Conservation (phyloP, 2,329 filamentous ascomycete species). For the Didymella lethalis region DNA sequence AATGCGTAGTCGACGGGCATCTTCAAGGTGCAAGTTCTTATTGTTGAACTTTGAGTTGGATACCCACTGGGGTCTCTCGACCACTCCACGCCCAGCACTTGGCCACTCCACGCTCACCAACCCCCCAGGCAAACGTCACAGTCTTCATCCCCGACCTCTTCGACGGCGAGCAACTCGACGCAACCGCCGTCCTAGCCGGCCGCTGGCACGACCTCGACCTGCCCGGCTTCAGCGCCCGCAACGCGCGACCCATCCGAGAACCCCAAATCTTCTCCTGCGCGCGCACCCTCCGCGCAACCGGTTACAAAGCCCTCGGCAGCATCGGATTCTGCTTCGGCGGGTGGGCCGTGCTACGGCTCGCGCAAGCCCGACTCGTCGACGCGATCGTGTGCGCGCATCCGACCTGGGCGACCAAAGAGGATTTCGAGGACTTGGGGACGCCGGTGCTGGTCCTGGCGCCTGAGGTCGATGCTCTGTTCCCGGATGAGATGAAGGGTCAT, state of each 20-base stretch:
- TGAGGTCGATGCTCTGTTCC: conserved; percentile 31
- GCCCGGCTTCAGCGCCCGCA: conserved; percentile 43
- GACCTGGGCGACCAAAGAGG: conserved; percentile 22
- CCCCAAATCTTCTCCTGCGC: conserved; percentile 45
- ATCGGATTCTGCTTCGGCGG: conserved; percentile 58
- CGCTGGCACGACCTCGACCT: conserved; percentile 46
- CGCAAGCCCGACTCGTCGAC: conserved; percentile 29
- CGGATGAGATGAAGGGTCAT: conserved; percentile 35
- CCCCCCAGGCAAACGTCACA: conserved; percentile 48
- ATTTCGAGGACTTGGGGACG: conserved; percentile 29
- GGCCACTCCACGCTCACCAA: neutral
- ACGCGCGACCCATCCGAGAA: conserved; percentile 48
- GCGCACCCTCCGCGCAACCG: conserved; percentile 28
- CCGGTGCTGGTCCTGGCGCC: conserved; percentile 34
- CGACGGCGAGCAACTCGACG: conserved; percentile 27
- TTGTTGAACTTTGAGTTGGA: neutral
- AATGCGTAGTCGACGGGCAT: too few species aligned
- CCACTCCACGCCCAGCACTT: neutral
- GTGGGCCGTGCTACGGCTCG: conserved; percentile 34
- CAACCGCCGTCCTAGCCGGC: conserved; percentile 10
- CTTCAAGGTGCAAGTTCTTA: too few species aligned
- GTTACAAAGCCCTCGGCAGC: conserved; percentile 47
- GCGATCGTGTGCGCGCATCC: conserved; percentile 36
- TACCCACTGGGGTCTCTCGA: too few species aligned
- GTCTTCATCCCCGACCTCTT: conserved; percentile 55